Evolutionary conservation across 108 stramenopile genomes (phyloP).

Genomic region (Fistulifera solaris): DNA sequence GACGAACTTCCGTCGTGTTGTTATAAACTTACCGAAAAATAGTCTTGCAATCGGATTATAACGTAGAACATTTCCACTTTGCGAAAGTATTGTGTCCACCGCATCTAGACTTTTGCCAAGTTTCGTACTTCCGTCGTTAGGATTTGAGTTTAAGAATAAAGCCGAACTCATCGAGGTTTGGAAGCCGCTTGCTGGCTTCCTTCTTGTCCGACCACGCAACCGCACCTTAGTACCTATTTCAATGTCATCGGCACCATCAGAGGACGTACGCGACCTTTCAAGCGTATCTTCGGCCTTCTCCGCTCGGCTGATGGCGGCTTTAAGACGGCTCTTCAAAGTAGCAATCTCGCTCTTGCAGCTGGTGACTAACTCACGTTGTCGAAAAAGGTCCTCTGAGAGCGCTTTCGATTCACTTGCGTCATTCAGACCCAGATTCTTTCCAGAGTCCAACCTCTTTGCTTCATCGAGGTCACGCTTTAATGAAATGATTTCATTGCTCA

Average conservation of each 20-base stretch:
- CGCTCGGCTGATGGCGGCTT: conserved; percentile 44
- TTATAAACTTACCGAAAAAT: conserved; percentile 22
- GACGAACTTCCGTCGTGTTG: too few species aligned
- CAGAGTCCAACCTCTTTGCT: conserved; percentile 7
- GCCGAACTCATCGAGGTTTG: conserved; percentile 54
- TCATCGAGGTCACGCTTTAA: conserved; percentile 30
- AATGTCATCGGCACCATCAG: conserved; percentile 10
- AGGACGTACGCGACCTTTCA: background rate
- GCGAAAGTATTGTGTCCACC: conserved; percentile 57
- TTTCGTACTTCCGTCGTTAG: conserved; percentile 51
- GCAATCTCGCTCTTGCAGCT: conserved; percentile 36
- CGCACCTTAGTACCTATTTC: conserved; percentile 3
- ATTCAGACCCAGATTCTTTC: conserved; percentile 8
- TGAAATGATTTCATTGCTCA: conserved; percentile 35
- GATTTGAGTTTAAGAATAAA: conserved; percentile 49
- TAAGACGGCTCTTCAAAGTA: conserved; percentile 58
- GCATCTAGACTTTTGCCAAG: conserved; percentile 60
- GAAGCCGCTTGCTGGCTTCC: conserved; percentile 8
- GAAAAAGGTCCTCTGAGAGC: conserved; percentile 64
- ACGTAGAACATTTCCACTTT: conserved; percentile 57
- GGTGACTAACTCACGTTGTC: conserved; percentile 51
- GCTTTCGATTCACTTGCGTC: conserved; percentile 42
- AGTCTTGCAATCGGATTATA: conserved; percentile 61
- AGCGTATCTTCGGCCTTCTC: conserved; percentile 49
- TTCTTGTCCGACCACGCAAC: conserved; percentile 11